A percentile compares a stretch with the other conserved stretches of the same genome.
Evolutionary conservation across 345 rosid species (phyloP).

Genomic region (Melaleuca alternifolia): DNA sequence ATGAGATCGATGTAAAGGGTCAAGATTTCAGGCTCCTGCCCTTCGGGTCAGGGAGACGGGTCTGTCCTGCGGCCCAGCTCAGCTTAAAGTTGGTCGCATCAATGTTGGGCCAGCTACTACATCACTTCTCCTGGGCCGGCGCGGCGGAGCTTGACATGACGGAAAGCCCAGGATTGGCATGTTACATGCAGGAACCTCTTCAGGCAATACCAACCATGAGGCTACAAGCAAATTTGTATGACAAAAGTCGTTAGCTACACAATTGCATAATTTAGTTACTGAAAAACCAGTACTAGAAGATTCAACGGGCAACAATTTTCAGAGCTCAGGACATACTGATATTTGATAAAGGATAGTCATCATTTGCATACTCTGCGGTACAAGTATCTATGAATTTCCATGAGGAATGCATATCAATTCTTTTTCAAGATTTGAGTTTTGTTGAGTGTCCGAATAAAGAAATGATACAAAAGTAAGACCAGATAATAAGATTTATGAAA

Average conservation of each 20-base stretch:
- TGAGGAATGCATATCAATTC: neutral
- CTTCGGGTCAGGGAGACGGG: neutral
- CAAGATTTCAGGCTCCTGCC: neutral
- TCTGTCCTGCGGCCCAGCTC: neutral
- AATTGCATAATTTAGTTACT: neutral
- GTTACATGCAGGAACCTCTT: neutral
- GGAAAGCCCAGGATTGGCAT: neutral
- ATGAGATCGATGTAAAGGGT: neutral
- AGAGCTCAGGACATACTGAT: neutral
- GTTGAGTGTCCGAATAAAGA: neutral
- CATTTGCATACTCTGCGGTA: neutral
- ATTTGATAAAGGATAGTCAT: neutral
- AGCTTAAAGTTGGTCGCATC: neutral
- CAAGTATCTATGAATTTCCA: neutral
- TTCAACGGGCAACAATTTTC: neutral
- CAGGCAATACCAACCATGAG: neutral
- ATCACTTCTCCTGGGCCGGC: neutral
- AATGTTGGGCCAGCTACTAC: neutral
- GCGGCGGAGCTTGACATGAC: neutral
- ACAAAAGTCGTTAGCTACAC: neutral
- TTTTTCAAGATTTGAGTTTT: neutral
- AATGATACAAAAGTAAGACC: neutral
- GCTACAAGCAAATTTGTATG: neutral
- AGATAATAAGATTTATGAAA: neutral
- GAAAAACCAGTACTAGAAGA: neutral